Conservation (phyloP, 768 basidiomycete genomes). For the Omphalotus guepiniiformis region DNA sequence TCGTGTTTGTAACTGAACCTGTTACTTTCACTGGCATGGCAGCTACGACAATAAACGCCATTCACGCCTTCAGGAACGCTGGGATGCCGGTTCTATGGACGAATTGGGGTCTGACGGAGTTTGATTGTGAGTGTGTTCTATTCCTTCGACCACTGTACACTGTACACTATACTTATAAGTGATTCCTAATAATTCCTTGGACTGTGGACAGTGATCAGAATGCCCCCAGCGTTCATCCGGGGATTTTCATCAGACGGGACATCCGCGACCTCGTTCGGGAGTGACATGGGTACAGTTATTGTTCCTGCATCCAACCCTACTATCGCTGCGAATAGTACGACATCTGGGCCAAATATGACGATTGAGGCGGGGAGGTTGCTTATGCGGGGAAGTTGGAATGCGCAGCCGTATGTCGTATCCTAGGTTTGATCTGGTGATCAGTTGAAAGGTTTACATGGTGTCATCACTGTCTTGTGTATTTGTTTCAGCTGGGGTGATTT, state of each 20-base stretch:
- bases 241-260: slow-evolving; percentile 27
- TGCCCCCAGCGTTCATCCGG: slow-evolving; percentile 26
- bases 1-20: background rate
- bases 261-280: slow-evolving; percentile 25
- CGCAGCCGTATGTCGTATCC: slow-evolving; percentile 18
- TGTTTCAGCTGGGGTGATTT: slow-evolving; percentile 18
- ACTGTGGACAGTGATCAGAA: slow-evolving; percentile 19
- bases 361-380: slow-evolving; percentile 26
- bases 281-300: slow-evolving; percentile 28
- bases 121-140: slow-evolving; percentile 20
- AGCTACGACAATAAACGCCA: slow-evolving; percentile 26
- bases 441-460: background rate
- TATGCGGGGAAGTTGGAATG: slow-evolving; percentile 29
- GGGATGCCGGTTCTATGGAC: slow-evolving; percentile 29
- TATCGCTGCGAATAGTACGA: slow-evolving; percentile 1
- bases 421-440: background rate
- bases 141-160: background rate
- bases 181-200: too few relatives aligned
- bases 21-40: background rate
- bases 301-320: slow-evolving; percentile 4
- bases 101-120: slow-evolving; percentile 30
- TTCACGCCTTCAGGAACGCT: slow-evolving; percentile 26
- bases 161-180: background rate
- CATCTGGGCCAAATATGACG: slow-evolving; percentile 17
- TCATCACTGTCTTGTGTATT: background rate